These are phyloP conservation scores for Clathrospora elynae DNA, from an alignment of 2,329 filamentous ascomycete species.

Conservation along the genomic window DNA sequence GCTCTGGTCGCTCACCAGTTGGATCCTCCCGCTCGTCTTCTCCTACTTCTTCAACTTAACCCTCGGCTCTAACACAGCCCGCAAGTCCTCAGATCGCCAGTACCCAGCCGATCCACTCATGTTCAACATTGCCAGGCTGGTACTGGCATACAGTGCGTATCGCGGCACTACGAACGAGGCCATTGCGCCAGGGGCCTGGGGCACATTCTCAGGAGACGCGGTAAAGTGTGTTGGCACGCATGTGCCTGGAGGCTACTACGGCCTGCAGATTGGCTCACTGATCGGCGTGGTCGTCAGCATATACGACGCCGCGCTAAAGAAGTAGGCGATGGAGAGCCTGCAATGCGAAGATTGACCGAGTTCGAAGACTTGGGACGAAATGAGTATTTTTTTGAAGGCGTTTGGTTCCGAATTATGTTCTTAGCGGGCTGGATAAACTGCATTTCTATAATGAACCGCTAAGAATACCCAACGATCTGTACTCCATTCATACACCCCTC, in stretches of 20 bases:
- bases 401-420: no score
- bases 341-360: neutral
- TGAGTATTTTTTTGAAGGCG: conserved; percentile 4
- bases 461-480: no score
- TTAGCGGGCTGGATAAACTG: neutral
- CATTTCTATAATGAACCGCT: neutral
- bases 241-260: conserved; percentile 73
- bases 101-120: conserved; percentile 80
- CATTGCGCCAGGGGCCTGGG: conserved; percentile 56
- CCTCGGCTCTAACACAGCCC: conserved; percentile 57
- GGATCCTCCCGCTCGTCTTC: conserved; percentile 70
- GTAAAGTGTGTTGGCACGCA: conserved; percentile 68
- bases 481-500: no score
- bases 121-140: conserved; percentile 86
- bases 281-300: conserved; percentile 72
- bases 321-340: conserved; percentile 22
- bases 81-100: conserved; percentile 52
- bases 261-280: conserved; percentile 69
- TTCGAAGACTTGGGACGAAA: conserved; percentile 1
- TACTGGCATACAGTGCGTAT: conserved; percentile 82
- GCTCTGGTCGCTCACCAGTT: conserved; percentile 75
- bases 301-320: conserved; percentile 78
- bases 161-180: conserved; percentile 51
- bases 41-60: conserved; percentile 94
- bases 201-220: conserved; percentile 63